phyloP scores from a whole-genome alignment of 202 grass and related monocot genomes.

The Setaria italica region DNA sequence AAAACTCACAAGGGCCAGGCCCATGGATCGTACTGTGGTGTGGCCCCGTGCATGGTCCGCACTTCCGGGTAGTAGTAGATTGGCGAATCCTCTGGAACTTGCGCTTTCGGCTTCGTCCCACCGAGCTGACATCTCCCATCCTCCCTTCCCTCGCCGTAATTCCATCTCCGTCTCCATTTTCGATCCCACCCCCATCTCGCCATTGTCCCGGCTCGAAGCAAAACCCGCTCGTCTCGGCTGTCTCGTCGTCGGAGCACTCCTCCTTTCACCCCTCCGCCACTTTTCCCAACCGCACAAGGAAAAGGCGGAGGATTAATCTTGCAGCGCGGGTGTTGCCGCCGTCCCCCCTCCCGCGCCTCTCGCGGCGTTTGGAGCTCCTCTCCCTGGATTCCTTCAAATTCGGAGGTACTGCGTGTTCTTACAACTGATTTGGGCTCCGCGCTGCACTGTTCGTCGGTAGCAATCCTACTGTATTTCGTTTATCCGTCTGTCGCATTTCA shows the following conservation, averaged over 20 bases:
- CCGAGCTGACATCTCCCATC: neutral
- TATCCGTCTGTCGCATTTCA: neutral
- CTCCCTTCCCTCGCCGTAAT: neutral
- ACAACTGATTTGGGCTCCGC: neutral
- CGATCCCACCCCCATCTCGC: neutral
- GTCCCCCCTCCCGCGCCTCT: neutral
- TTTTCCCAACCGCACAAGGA: slow-evolving; percentile 43
- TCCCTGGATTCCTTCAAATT: neutral
- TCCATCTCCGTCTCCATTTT: neutral
- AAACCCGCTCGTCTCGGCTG: neutral
- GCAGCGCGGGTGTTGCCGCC: neutral
- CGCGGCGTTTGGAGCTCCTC: neutral
- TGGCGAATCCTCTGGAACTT: slow-evolving; percentile 49
- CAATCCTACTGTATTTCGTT: neutral
- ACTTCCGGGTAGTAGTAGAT: neutral
- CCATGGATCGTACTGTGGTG: neutral
- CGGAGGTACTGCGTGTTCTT: neutral
- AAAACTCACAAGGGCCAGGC: neutral
- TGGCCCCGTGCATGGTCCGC: neutral
- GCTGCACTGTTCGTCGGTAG: neutral
- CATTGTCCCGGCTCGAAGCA: slow-evolving; percentile 31
- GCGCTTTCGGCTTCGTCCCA: slow-evolving; percentile 29
- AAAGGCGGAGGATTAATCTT: slow-evolving; percentile 35
- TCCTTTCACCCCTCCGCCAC: slow-evolving; percentile 25
- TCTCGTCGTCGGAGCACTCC: neutral